Evolutionary conservation across 2,329 filamentous ascomycete species (phyloP).

Genomic region (Neocucurbitaria cava): DNA sequence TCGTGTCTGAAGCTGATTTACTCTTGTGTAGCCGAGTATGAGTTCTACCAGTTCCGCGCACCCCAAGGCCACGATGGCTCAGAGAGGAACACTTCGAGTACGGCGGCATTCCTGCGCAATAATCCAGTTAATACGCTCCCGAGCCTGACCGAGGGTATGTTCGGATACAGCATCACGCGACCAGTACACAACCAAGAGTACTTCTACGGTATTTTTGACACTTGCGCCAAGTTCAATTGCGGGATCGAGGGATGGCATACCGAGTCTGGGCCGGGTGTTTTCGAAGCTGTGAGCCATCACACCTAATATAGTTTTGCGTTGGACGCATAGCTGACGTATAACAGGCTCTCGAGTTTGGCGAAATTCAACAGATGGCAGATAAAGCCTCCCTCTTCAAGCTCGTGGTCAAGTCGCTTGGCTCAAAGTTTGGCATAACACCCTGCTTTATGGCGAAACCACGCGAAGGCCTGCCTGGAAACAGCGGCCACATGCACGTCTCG

Average conservation of each 20-base stretch:
- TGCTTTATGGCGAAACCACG: constrained; percentile 99
- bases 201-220: constrained; percentile 86
- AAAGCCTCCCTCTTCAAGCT: constrained; percentile 94
- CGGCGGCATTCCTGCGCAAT: constrained; percentile 74
- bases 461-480: constrained; percentile 90
- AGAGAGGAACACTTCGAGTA: constrained; percentile 69
- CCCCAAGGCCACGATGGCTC: constrained; percentile 61
- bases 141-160: constrained; percentile 90
- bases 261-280: constrained; percentile 91
- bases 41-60: constrained; percentile 89
- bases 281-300: constrained; percentile 72
- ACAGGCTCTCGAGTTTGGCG: constrained; percentile 85
- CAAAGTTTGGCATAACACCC: constrained; percentile 88
- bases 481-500: constrained; percentile 94
- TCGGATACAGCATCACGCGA: constrained; percentile 88
- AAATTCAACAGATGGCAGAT: constrained; percentile 89
- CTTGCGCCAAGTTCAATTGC: constrained; percentile 78
- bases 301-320: neutral
- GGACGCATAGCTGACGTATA: constrained; percentile 40
- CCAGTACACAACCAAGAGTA: constrained; percentile 91
- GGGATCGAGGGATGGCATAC: constrained; percentile 95
- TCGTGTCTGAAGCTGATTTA: constrained; percentile 26
- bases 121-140: constrained; percentile 78
- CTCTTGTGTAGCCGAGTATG: constrained; percentile 77
- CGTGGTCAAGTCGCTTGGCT: constrained; percentile 86